These are phyloP conservation scores for Calonectria naviculata DNA, from an alignment of 2,329 filamentous ascomycete species.

Conservation along the genomic window DNA sequence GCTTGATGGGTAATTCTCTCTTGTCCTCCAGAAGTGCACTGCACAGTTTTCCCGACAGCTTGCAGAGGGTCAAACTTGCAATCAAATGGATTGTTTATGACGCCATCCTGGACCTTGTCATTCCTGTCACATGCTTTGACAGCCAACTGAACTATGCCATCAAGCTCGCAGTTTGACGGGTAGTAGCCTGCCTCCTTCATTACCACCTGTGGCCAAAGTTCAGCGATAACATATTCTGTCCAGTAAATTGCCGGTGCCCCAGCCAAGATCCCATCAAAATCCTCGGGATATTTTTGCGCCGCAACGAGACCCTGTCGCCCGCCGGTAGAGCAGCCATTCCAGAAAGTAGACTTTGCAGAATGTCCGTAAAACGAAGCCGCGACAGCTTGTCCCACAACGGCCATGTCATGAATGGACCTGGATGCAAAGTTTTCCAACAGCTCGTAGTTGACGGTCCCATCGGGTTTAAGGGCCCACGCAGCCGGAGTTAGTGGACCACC, in stretches of 20 bases:
- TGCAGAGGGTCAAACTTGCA: constrained; percentile 49
- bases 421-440: constrained; percentile 45
- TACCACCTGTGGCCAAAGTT: constrained; percentile 31
- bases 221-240: constrained; percentile 41
- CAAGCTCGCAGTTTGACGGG: constrained; percentile 18
- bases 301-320: constrained; percentile 66
- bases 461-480: constrained; percentile 20
- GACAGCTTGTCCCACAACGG: constrained; percentile 60
- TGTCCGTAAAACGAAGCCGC: constrained; percentile 54
- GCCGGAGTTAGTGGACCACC: constrained; percentile 9
- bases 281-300: constrained; percentile 61
- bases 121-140: constrained; percentile 58
- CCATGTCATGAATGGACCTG: constrained; percentile 56
- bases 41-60: not conserved
- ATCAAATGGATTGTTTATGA: constrained; percentile 54
- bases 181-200: constrained; percentile 25
- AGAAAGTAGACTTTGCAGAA: constrained; percentile 50
- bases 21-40: constrained; percentile 41
- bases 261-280: constrained; percentile 64
- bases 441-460: constrained; percentile 5
- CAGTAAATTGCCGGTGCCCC: constrained; percentile 52
- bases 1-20: not conserved
- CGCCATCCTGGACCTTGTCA: constrained; percentile 58
- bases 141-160: constrained; percentile 51
- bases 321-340: constrained; percentile 63